Percentiles rank a stretch among this genome's conserved stretches.
These are phyloP conservation scores for Aspergillus luchuensis DNA, from an alignment of 2,329 filamentous ascomycete genomes.

Conservation along the genomic window DNA sequence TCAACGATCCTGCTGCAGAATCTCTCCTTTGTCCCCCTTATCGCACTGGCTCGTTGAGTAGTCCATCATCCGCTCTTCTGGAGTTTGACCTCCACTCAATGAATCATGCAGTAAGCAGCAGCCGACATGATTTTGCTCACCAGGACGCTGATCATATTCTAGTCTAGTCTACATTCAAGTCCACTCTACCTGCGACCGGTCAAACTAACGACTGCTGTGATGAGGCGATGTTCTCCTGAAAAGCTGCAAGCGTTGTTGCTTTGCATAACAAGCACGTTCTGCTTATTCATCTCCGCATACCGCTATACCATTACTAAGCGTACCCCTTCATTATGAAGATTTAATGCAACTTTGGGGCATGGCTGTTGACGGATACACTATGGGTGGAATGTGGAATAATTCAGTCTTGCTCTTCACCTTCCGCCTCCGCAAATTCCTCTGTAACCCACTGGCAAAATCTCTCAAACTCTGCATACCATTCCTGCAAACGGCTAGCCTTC, in stretches of 20 bases:
- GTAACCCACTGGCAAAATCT: slow-evolving; percentile 89
- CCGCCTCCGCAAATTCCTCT: slow-evolving; percentile 65
- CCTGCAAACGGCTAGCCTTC: slow-evolving; percentile 70
- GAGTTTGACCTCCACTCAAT: not conserved
- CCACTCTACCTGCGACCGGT: not conserved
- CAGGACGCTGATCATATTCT: not conserved
- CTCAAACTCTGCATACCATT: slow-evolving; percentile 85
- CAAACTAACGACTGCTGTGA: not conserved
- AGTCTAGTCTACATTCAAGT: not conserved
- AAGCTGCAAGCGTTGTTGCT: not conserved
- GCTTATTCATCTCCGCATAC: not conserved
- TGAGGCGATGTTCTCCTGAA: not conserved
- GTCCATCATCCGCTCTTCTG: not conserved
- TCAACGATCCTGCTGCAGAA: not conserved
- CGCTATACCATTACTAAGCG: not conserved
- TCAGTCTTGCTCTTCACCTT: slow-evolving; percentile 38
- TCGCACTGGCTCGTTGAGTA: not conserved
- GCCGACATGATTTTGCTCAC: not conserved
- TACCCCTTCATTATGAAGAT: not conserved
- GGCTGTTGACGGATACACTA: no score
- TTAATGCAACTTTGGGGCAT: no score
- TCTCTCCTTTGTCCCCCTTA: not conserved
- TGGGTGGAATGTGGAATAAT: not conserved
- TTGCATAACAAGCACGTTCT: not conserved
- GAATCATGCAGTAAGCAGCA: not conserved